Base-by-base conservation (phyloP, 306 rosid genomes). In the Rosa lucieae region DNA sequence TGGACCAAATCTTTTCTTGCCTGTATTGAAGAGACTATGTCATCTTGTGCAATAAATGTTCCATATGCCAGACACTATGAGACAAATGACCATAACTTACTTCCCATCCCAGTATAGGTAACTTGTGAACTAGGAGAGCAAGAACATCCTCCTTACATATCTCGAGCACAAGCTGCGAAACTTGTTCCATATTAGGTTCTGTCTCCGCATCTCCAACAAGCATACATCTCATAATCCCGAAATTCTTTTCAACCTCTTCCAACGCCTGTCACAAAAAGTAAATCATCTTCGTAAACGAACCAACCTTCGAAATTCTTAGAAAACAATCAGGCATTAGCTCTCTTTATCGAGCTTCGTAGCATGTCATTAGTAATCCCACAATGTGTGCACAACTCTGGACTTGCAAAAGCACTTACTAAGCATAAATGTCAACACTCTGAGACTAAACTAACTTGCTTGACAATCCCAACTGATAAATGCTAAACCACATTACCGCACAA, bases 231-330 rank as follows among this genome's bases (percentile, higher is more conserved):
- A 95, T 86, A 56, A 86, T 83, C 18, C 72, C 86, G 67, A 95
- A 91, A 86, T 93, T 91, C 90, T 93, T 95, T 78, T 93, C 99
- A 70, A 95, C 98, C 73, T 95, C 99, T 80, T 95, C 99, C 79
- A 91, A 72, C 73, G 97, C 98, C 99, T 95, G 79, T 56, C 37
- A 82, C 56, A 35, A 81, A 35, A 81, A 78, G 69, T 40, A 82
- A 29, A 53, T 12, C 29, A 39, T 61, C 9, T 26, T 21, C 3
- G 4, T 23, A 26, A 5, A 23, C 5, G 8, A 56, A 37, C 3
- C 12, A 71, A 17, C 3, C 44, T 8, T 5, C 1, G 43, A 40
- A 40, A 40, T 40, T 40, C 1, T 40, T 6, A 40, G 44, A 5
- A 2, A 40, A 40, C 7, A 40, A 40, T 5, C 6, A 0, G 6